phyloP scores from a whole-genome alignment of 768 basidiomycete genomes.

The Psilocybe tampanensis region DNA sequence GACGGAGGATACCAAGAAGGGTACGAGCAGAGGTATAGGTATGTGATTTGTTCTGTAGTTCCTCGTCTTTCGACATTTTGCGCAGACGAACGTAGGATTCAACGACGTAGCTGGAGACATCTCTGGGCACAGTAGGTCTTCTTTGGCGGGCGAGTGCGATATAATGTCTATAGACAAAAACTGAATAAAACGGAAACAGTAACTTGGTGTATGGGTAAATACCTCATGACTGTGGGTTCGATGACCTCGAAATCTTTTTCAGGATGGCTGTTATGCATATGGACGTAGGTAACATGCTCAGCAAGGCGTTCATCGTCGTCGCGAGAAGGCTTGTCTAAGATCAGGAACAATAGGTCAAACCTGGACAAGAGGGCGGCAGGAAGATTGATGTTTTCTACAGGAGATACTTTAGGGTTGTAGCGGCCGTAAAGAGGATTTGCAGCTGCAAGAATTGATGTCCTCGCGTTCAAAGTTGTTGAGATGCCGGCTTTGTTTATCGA shows the following conservation, averaged over 20 bases:
- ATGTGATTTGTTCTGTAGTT: slow-evolving; percentile 84
- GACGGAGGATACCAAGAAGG: slow-evolving; percentile 89
- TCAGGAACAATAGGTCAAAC: slow-evolving; percentile 95
- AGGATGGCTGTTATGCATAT: slow-evolving; percentile 94
- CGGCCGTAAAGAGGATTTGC: slow-evolving; percentile 98
- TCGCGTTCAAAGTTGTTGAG: slow-evolving; percentile 96
- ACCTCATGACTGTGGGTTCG: slow-evolving; percentile 90
- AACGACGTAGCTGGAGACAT: slow-evolving; percentile 91
- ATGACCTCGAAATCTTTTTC: slow-evolving; percentile 82
- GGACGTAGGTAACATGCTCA: slow-evolving; percentile 96
- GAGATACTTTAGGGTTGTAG: slow-evolving; percentile 97
- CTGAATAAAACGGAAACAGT: slow-evolving; percentile 9
- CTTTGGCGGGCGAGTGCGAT: slow-evolving; percentile 89
- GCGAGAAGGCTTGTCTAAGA: slow-evolving; percentile 92
- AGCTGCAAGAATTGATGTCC: slow-evolving; percentile 96
- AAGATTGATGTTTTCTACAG: slow-evolving; percentile 98
- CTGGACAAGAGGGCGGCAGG: slow-evolving; percentile 95
- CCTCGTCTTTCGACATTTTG: slow-evolving; percentile 90
- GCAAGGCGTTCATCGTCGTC: slow-evolving; percentile 97
- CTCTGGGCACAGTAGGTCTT: slow-evolving; percentile 87
- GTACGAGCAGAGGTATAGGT: slow-evolving; percentile 97
- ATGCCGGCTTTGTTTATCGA: slow-evolving; percentile 99
- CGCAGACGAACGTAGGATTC: slow-evolving; percentile 95
- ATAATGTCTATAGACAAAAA: slow-evolving; percentile 69
- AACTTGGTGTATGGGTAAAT: slow-evolving; percentile 14